A percentile compares a stretch with the other conserved stretches of the same genome.
These are phyloP conservation scores for Phaffia tasmanica DNA, from an alignment of 768 basidiomycete genomes.

Conservation along the genomic window DNA sequence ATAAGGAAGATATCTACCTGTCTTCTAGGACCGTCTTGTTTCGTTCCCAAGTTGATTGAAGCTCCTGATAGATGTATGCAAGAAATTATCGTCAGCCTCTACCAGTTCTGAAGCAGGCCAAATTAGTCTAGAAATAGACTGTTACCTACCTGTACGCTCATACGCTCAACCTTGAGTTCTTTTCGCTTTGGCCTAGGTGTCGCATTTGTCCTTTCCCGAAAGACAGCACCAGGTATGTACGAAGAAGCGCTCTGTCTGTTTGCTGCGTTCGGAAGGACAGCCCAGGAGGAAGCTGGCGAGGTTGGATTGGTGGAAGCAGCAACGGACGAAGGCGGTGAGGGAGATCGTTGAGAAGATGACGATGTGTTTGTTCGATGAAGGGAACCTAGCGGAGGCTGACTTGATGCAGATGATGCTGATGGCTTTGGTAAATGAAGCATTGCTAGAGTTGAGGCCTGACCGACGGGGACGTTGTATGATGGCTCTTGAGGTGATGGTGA, in stretches of 20 bases:
- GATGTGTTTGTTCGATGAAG: too few relatives aligned
- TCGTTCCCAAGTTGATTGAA: background rate
- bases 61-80: background rate
- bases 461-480: too few relatives aligned
- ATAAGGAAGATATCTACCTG: background rate
- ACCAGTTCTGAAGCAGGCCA: background rate
- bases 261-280: slow-evolving; percentile 1
- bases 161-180: slow-evolving; percentile 7
- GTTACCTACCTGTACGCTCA: slow-evolving; percentile 1
- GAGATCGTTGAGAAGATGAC: too few relatives aligned
- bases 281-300: background rate
- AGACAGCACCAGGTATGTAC: background rate
- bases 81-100: background rate
- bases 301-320: slow-evolving; percentile 3
- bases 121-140: background rate
- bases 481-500: too few relatives aligned
- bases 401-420: too few relatives aligned
- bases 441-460: too few relatives aligned
- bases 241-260: background rate
- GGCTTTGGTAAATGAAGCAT: too few relatives aligned
- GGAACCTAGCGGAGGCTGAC: too few relatives aligned
- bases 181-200: background rate
- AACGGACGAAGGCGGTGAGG: background rate
- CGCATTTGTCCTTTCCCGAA: background rate
- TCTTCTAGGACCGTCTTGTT: slow-evolving; percentile 8